Evolutionary conservation across 208 protist species (phyloP).

Genomic region (Trypanosomatidae sp.): DNA sequence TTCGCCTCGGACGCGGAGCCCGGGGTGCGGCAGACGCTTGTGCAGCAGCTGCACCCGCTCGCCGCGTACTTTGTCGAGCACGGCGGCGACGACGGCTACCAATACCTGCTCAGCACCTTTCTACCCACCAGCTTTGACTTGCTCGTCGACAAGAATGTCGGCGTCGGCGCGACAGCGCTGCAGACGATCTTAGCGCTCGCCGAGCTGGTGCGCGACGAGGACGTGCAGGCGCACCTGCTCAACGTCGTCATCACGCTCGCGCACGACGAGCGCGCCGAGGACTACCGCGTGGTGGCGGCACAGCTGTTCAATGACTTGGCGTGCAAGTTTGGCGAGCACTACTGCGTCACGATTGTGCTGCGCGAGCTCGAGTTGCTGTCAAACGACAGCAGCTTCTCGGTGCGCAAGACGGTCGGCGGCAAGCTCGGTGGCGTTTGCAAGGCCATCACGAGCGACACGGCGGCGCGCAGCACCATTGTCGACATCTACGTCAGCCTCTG

Average conservation of each 20-base stretch:
- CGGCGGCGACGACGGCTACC: slow-evolving; percentile 70
- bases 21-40: slow-evolving; percentile 82
- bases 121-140: slow-evolving; percentile 90
- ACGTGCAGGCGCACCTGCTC: slow-evolving; percentile 82
- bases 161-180: slow-evolving; percentile 82
- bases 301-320: slow-evolving; percentile 85
- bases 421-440: slow-evolving; percentile 68
- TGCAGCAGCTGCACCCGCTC: slow-evolving; percentile 79
- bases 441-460: slow-evolving; percentile 28
- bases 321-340: slow-evolving; percentile 48
- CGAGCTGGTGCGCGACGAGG: slow-evolving; percentile 56
- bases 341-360: slow-evolving; percentile 56
- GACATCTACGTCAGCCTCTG: slow-evolving; percentile 83
- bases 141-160: slow-evolving; percentile 91
- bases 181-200: slow-evolving; percentile 73
- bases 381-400: slow-evolving; percentile 83
- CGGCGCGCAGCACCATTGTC: slow-evolving; percentile 47
- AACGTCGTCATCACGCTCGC: slow-evolving; percentile 84
- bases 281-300: slow-evolving; percentile 89
- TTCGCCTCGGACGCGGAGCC: slow-evolving; percentile 86
- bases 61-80: slow-evolving; percentile 62
- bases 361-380: slow-evolving; percentile 73
- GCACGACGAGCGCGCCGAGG: slow-evolving; percentile 90
- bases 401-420: slow-evolving; percentile 75
- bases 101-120: slow-evolving; percentile 69